A percentile compares a stretch with the other conserved stretches of the same genome.
Evolutionary conservation across 352 stramenopile genomes (phyloP).

Genomic region (Phytopythium boreale): DNA sequence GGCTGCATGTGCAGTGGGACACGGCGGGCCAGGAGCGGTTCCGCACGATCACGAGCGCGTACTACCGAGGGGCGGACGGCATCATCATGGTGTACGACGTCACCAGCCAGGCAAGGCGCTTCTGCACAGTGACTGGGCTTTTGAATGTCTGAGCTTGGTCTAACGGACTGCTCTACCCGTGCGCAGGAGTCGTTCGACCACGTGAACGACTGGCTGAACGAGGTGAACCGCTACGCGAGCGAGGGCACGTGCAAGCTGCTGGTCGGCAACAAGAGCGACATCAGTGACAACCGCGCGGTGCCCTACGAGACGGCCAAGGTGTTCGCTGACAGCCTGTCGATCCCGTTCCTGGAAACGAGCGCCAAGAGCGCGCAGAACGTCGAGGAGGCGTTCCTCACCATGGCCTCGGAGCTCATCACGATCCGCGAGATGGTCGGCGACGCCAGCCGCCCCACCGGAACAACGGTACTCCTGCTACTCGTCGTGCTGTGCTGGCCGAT

Average conservation of each 20-base stretch:
- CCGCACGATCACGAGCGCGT: constrained; percentile 98
- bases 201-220: constrained; percentile 99
- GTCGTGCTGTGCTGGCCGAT: neutral
- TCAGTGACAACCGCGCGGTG: constrained; percentile 95
- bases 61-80: constrained; percentile 98
- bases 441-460: constrained; percentile 56
- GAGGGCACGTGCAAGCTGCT: constrained; percentile 99
- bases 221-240: constrained; percentile 98
- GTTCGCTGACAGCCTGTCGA: constrained; percentile 96
- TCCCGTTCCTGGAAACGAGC: constrained; percentile 99
- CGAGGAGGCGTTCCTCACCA: constrained; percentile 99
- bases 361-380: constrained; percentile 99
- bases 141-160: neutral
- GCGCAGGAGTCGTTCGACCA: constrained; percentile 97
- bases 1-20: constrained; percentile 88
- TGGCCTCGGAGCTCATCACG: constrained; percentile 97
- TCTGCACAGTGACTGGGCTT: neutral
- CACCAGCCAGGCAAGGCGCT: constrained; percentile 85
- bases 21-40: constrained; percentile 99
- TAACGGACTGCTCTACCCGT: neutral
- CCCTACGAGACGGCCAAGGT: constrained; percentile 96
- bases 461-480: constrained; percentile 38
- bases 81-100: constrained; percentile 99
- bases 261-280: constrained; percentile 99
- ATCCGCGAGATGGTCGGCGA: constrained; percentile 88